Conservation (phyloP, 2,329 filamentous ascomycete species). For the Neopestalotiopsis rosae region DNA sequence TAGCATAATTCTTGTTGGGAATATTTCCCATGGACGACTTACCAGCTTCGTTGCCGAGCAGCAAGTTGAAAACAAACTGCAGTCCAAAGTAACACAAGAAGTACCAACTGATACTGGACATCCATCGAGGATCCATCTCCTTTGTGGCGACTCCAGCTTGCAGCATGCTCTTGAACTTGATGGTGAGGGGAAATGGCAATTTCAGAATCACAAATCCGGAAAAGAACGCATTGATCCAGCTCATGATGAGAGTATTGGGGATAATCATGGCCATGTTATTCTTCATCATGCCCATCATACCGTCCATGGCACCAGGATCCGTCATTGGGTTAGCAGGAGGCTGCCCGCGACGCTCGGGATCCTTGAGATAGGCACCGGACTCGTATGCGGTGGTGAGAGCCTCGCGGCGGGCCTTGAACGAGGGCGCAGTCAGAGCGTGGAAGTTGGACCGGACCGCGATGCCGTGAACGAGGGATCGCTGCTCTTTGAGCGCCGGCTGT, state of each 20-base stretch:
- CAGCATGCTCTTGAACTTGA: constrained; percentile 99
- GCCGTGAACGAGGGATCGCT: constrained; percentile 82
- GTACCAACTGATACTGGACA: constrained; percentile 98
- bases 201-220: constrained; percentile 99
- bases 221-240: constrained; percentile 99
- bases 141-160: constrained; percentile 95
- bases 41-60: constrained; percentile 96
- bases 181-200: constrained; percentile 94
- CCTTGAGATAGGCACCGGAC: constrained; percentile 85
- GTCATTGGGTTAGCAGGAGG: constrained; percentile 92
- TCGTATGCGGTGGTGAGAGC: constrained; percentile 83
- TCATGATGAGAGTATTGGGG: constrained; percentile 98
- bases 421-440: constrained; percentile 75
- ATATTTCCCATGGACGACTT: constrained; percentile 40
- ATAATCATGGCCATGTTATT: constrained; percentile 99
- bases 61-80: constrained; percentile 96
- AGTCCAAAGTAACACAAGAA: constrained; percentile 96
- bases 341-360: constrained; percentile 84
- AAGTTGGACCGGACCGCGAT: constrained; percentile 85
- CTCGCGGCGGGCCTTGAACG: constrained; percentile 82
- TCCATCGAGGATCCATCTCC: constrained; percentile 97
- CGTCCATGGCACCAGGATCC: constrained; percentile 96
- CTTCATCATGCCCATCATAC: constrained; percentile 99
- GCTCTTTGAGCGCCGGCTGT: constrained; percentile 79
- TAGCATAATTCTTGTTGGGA: not conserved